Percentiles rank a stretch among this genome's conserved stretches.
Conservation (phyloP, 139 green algal species). For the Edaphochlamys debaryana region DNA sequence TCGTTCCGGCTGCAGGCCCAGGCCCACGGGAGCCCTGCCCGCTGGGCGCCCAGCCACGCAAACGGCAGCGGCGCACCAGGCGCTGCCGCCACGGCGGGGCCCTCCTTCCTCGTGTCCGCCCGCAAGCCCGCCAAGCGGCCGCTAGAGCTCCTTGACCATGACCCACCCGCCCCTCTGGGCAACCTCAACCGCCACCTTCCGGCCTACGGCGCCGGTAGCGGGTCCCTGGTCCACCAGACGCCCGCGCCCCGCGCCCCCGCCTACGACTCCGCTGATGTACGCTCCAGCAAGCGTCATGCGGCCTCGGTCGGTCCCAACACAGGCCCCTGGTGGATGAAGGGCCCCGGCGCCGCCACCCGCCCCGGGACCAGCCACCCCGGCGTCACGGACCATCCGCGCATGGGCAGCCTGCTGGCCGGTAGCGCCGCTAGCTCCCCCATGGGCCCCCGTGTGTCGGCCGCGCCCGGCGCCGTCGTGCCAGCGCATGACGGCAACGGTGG, state of each 20-base stretch:
- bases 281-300: constrained; percentile 31
- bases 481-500: not conserved
- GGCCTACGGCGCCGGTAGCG: not conserved
- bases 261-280: not conserved
- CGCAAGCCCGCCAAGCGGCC: constrained; percentile 33
- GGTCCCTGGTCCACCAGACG: too few species aligned
- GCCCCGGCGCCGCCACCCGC: too few species aligned
- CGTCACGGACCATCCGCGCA: too few species aligned
- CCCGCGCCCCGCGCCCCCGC: not conserved
- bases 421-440: too few species aligned
- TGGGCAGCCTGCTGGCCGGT: too few species aligned
- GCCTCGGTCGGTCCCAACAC: not conserved
- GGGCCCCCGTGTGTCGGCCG: not conserved
- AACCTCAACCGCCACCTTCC: constrained; percentile 5
- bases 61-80: not conserved
- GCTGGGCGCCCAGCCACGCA: too few species aligned
- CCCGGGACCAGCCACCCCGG: too few species aligned
- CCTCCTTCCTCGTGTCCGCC: constrained; percentile 23
- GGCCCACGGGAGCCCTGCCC: too few species aligned
- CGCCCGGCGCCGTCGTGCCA: not conserved
- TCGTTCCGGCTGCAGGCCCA: too few species aligned
- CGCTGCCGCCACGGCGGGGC: too few species aligned
- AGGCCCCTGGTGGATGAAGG: constrained; percentile 36
- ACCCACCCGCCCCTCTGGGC: too few species aligned
- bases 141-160: too few species aligned